phyloP scores from a whole-genome alignment of 169 alveolate genomes.

The Plasmodium vivax region DNA sequence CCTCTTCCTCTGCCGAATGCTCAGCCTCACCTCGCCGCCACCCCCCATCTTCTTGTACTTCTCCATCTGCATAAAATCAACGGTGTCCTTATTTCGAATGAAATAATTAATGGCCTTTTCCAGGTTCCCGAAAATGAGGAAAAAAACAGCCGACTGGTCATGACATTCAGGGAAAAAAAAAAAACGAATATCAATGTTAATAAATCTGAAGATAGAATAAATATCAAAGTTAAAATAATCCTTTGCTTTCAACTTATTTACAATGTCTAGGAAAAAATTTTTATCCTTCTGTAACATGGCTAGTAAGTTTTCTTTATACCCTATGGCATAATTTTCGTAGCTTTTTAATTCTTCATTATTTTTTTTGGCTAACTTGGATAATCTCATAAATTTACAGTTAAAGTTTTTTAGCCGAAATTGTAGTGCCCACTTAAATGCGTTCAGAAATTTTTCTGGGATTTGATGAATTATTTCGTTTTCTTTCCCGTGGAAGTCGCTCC shows the following conservation, averaged over 20 bases:
- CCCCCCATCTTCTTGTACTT: neutral
- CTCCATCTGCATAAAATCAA: conserved; percentile 19
- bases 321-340: conserved; percentile 64
- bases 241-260: conserved; percentile 58
- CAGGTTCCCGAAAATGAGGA: conserved; percentile 59
- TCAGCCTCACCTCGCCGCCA: neutral
- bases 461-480: conserved; percentile 43
- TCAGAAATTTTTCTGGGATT: conserved; percentile 46
- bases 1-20: conserved; percentile 7
- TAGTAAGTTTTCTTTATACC: conserved; percentile 67
- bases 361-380: conserved; percentile 55
- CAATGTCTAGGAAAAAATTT: conserved; percentile 48
- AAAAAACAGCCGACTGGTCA: conserved; percentile 62
- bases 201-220: conserved; percentile 59
- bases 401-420: conserved; percentile 58
- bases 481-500: conserved; percentile 27
- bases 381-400: conserved; percentile 68
- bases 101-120: conserved; percentile 47
- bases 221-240: conserved; percentile 74
- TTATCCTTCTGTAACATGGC: conserved; percentile 70
- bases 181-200: conserved; percentile 54
- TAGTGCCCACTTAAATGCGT: conserved; percentile 74
- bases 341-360: conserved; percentile 48
- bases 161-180: conserved; percentile 50
- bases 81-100: conserved; percentile 13